A percentile compares a stretch with the other conserved stretches of the same genome.
phyloP scores from a whole-genome alignment of 2,329 filamentous ascomycete species.

The Sarocladiaceae sp. region DNA sequence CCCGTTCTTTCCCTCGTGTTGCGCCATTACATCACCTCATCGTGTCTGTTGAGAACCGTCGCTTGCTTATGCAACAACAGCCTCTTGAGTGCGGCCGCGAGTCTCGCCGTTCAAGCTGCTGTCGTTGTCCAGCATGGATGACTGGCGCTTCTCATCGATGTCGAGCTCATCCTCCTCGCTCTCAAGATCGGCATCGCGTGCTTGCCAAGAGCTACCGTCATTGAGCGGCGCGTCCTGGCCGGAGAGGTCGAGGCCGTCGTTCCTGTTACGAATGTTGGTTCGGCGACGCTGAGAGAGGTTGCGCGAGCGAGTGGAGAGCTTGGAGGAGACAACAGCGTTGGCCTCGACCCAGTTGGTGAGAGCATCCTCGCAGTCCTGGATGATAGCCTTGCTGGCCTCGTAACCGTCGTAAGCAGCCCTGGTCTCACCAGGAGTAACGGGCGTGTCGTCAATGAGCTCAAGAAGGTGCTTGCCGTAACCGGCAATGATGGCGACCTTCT shows the following conservation, averaged over 20 bases:
- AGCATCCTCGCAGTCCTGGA: slow-evolving; percentile 97
- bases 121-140: slow-evolving; percentile 48
- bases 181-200: slow-evolving; percentile 60
- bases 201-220: slow-evolving; percentile 81
- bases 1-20: slow-evolving; percentile 19
- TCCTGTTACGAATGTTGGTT: slow-evolving; percentile 62
- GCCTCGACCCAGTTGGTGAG: slow-evolving; percentile 95
- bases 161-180: slow-evolving; percentile 64
- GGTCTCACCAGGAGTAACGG: slow-evolving; percentile 95
- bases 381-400: slow-evolving; percentile 97
- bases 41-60: not conserved
- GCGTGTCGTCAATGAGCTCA: slow-evolving; percentile 92
- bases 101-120: slow-evolving; percentile 51
- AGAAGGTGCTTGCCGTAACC: slow-evolving; percentile 98
- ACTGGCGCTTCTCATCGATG: slow-evolving; percentile 26
- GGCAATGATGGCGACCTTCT: slow-evolving; percentile 97
- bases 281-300: slow-evolving; percentile 82
- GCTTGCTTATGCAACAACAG: slow-evolving; percentile 37
- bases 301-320: slow-evolving; percentile 81
- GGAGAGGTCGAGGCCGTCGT: slow-evolving; percentile 77
- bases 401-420: slow-evolving; percentile 95
- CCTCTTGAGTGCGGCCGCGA: slow-evolving; percentile 51
- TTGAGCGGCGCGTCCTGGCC: slow-evolving; percentile 76
- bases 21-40: slow-evolving; percentile 2
- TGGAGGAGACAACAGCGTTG: slow-evolving; percentile 82